Percentiles rank a stretch among this genome's conserved stretches.
Evolutionary conservation across 1,284 basidiomycete species (phyloP).

Genomic region (Microbotryum scabiosae): DNA sequence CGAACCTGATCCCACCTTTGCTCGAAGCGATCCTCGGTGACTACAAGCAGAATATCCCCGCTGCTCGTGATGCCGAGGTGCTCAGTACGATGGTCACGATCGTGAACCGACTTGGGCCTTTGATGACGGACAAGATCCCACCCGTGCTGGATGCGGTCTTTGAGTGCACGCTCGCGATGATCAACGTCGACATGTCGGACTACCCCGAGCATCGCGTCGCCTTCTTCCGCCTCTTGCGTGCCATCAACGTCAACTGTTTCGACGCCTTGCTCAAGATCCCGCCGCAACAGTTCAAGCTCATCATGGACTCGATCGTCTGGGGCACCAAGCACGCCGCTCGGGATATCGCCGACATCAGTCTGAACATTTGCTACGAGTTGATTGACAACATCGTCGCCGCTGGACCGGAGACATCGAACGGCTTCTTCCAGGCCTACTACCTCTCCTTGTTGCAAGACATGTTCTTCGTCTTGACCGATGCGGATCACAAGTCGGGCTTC

Average conservation of each 20-base stretch:
- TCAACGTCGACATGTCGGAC: constrained; percentile 90
- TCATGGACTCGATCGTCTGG: constrained; percentile 99
- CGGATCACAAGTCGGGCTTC: constrained; percentile 95
- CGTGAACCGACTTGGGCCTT: constrained; percentile 65
- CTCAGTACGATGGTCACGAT: constrained; percentile 98
- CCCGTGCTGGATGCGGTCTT: constrained; percentile 96
- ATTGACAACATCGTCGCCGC: constrained; percentile 90
- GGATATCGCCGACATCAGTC: constrained; percentile 91
- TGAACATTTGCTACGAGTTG: constrained; percentile 92
- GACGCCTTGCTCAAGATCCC: constrained; percentile 47
- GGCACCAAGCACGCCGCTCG: constrained; percentile 99
- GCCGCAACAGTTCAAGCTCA: constrained; percentile 66
- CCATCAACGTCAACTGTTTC: constrained; percentile 91
- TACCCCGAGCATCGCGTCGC: constrained; percentile 96
- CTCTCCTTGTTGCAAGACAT: constrained; percentile 89
- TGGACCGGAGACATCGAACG: constrained; percentile 65
- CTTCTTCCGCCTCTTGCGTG: constrained; percentile 91
- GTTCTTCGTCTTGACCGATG: constrained; percentile 94
- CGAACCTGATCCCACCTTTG: constrained; percentile 86
- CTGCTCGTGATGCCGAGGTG: constrained; percentile 93
- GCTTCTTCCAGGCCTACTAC: constrained; percentile 79
- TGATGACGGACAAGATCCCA: constrained; percentile 90
- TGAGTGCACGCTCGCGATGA: constrained; percentile 96
- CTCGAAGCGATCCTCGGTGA: constrained; percentile 95
- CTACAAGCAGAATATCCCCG: constrained; percentile 88